Base-by-base conservation (phyloP, 2,329 filamentous ascomycete genomes). In the Colletotrichum higginsianum region DNA sequence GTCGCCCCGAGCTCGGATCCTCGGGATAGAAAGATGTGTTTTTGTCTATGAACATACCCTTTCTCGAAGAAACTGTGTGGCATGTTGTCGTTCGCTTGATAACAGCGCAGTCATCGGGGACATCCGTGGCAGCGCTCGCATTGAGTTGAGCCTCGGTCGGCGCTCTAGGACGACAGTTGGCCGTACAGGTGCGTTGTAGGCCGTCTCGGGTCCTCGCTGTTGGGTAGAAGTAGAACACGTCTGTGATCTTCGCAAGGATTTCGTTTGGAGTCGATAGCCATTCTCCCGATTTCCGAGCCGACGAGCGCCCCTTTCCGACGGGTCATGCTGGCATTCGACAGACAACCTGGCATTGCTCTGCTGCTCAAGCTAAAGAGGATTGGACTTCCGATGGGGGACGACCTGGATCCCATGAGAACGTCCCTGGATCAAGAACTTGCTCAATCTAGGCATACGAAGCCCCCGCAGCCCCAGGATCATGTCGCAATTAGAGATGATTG, bases 241-340 rank as follows among this genome's bases (percentile, higher is more conserved):
- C 38, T 66, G 23, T 56, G 63, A 62, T 71, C 63, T 71, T 61
- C 62, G 50, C 50, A 61, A 67, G 67, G 63, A 53, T 67, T 42
- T 44, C 21, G 67, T 55, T 23, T 53, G 61, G 65, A 42, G 40
- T 35, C 18, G 26, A 50, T 44, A 53, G 40, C 46, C 65, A 61
- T n/a, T n/a, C 18, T 67, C 44, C 64, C 50, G 49, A 47, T 52
- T 67, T 71, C 56, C 64, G 67, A 71, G 35, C 61, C 66, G 53
- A 55, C 26, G 38, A 69, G 62, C 30, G 47, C 23, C 61, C 57
- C 38, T 67, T 61, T 61, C 61, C 21, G 65, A 67, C 40, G 55
- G 57, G 65, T 56, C 23, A 62, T 56, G 65, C 65, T 56, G 61
- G 62, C 61, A 55, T 38, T 30, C 53, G 40, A 49, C 60, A 13